Percentiles rank a stretch among this genome's conserved stretches.
Evolutionary conservation across 2,329 filamentous ascomycete genomes (phyloP).

Genomic region (Nothomitra cinnamomea): DNA sequence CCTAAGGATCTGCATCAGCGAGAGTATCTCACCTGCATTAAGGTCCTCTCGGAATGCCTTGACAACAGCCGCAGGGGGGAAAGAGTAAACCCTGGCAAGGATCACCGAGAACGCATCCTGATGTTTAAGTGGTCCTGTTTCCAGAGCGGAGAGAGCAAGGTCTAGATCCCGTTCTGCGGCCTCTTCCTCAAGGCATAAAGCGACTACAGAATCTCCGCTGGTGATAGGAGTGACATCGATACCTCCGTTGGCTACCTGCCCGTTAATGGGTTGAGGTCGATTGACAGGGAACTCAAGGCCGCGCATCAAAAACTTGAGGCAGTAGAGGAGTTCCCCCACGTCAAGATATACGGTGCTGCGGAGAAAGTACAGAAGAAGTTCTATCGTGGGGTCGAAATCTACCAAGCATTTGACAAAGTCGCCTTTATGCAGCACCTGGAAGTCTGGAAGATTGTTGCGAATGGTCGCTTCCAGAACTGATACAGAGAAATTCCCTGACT

Average conservation of each 20-base stretch:
- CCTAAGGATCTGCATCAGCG: conserved; percentile 54
- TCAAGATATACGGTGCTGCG: conserved; percentile 1
- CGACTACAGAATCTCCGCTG: not conserved
- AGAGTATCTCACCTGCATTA: conserved; percentile 49
- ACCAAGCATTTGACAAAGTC: not conserved
- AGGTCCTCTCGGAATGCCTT: conserved; percentile 46
- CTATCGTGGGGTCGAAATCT: conserved; percentile 4
- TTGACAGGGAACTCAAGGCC: not conserved
- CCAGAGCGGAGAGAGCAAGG: conserved; percentile 49
- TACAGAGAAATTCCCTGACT: conserved; percentile 32
- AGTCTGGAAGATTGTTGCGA: conserved; percentile 13
- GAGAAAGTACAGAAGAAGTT: conserved; percentile 6
- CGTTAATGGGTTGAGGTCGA: not conserved
- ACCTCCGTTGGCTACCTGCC: not conserved
- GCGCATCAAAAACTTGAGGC: conserved; percentile 2
- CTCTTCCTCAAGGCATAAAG: conserved; percentile 32
- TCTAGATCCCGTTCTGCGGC: conserved; percentile 48
- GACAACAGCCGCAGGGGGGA: conserved; percentile 42
- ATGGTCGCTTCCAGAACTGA: conserved; percentile 25
- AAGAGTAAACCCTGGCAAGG: conserved; percentile 51
- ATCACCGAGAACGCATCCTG: conserved; percentile 48
- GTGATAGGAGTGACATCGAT: not conserved
- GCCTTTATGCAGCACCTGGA: not conserved
- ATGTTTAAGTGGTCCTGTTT: conserved; percentile 44
- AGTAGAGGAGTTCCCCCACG: conserved; percentile 1